Base-by-base conservation (phyloP, 2,329 filamentous ascomycete species). In the Ophiostoma australiae region DNA sequence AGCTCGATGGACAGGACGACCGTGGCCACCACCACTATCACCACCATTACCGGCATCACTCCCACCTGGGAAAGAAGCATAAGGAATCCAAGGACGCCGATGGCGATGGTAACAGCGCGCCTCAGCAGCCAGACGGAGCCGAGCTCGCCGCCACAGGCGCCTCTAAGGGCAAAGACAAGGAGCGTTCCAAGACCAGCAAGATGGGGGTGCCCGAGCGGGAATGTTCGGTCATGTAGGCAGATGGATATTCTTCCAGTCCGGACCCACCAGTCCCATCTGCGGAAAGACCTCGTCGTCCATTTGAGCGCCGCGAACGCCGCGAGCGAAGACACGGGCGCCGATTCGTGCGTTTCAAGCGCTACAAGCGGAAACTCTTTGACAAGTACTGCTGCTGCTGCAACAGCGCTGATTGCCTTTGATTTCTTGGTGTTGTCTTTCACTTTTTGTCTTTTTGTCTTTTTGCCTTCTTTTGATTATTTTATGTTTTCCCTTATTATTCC, bases 161-260 rank as follows among this genome's bases (percentile, higher is more conserved):
- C 8, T n/a, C 27, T 55, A 72, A 66, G 39, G 61, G 70, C 61
- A 79, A 77, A 70, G 74, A 70, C 1, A 74, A 73, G 37, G 73
- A 73, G 1, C 77, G 68, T 74, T 73, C 65, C 27, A 73, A 73
- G 6, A 69, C 52, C 44, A 75, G 58, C 52, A 75, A 72, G 69
- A 69, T 33, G 10, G 76, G 75, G 1, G 71, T 78, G 39, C 77
- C 78, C 1, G 78, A 79, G 69, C 74, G 78, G 67, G 78, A 78
- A 72, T 79, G 78, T 69, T 68, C 74, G 6, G 73, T 80, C n/a
- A 78, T 79, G 76, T 80, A 72, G 70, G 39, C 35, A 15, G 52
- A 41, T 20, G 2, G 5, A 11, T 23, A 4, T 23, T 17, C 27
- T 44, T 23, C 23, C 66, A 63, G 17, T 33, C 58, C 11, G 58